Base-by-base conservation (phyloP, 257 asterid species). In the Solanum gandarillasii region DNA sequence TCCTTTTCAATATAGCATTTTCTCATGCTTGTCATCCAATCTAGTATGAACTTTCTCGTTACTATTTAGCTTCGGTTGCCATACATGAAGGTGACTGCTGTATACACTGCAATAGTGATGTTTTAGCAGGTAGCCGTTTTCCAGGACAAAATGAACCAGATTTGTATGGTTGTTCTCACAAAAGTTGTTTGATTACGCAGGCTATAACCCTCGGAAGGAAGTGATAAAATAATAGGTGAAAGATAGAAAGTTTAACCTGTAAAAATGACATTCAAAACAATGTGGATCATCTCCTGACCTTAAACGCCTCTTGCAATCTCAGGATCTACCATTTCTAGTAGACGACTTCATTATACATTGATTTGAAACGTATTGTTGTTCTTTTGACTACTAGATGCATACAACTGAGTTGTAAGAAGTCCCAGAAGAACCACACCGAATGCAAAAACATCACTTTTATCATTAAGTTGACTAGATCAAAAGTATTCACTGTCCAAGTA, bases 391-490 rank as follows among this genome's bases (percentile, higher is more conserved):
- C 72, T 86, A 14, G 41, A 70, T 36, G 71, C 87, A 38, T 35
- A 90, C 38, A 4, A 88, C 91, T 87, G 89, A n/a, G 92, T 92
- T 3, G 92, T 90, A 5, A 89, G 38, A 16, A 92, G 74, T 35
- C 91, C 94, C 0, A 89, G 91, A 23, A 92, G 90, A 71, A 92
- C 90, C 1, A 92, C 92, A 6, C 91, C 90, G 13, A 89, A 90
- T 13, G 39, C 88, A 58, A 90, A 90, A 52, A 92, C 90, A 38
- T 92, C 94, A 5, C 91, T 89, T 86, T 76, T 90, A 82, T 92
- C 90, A n/a, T 87, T 89, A 1, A 89, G 89, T 52, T 88, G 89
- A 23, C 94, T 92, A 3, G 91, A 62, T 32, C 83, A 68, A 25
- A 92, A 90, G 90, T 92, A 90, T 86, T 86, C 89, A 2, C 90